Percentiles rank a stretch among this genome's conserved stretches.
Conservation (phyloP, 1,284 basidiomycete species). For the Puccinia polysora region DNA sequence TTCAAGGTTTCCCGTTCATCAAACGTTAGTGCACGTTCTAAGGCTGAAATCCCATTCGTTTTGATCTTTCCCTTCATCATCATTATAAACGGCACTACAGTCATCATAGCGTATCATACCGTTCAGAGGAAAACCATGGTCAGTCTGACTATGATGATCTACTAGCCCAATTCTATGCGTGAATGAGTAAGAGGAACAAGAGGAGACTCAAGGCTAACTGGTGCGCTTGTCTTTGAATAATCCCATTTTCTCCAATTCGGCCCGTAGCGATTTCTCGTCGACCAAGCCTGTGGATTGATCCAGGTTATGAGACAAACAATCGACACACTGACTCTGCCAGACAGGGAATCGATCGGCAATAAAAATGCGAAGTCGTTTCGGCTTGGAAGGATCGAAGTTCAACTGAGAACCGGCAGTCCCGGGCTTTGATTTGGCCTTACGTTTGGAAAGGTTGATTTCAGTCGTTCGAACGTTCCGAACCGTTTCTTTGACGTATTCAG, state of each 20-base stretch:
- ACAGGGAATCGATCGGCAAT: constrained; percentile 85
- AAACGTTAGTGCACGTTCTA: constrained; percentile 32
- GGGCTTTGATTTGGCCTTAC: constrained; percentile 46
- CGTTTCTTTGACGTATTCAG: constrained; percentile 62
- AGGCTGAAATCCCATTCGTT: constrained; percentile 67
- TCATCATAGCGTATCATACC: neutral
- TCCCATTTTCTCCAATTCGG: constrained; percentile 67
- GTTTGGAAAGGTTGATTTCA: constrained; percentile 64
- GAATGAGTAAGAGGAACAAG: neutral
- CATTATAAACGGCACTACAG: constrained; percentile 41
- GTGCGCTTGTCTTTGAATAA: constrained; percentile 90
- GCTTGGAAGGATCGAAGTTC: constrained; percentile 73
- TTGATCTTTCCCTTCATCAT: constrained; percentile 52
- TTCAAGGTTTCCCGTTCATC: constrained; percentile 21
- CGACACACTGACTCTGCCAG: constrained; percentile 84
- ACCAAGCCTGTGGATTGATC: constrained; percentile 63
- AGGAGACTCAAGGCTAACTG: constrained; percentile 52
- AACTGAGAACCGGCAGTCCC: constrained; percentile 2
- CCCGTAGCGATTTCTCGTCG: constrained; percentile 76
- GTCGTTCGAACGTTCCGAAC: constrained; percentile 87
- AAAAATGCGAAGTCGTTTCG: constrained; percentile 80
- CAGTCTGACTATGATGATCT: no score
- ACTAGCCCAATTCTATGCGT: neutral
- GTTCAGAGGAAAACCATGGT: neutral
- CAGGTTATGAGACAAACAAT: constrained; percentile 69